These are phyloP conservation scores for Babesia ovis DNA, from an alignment of 169 alveolate genomes.

Conservation along the genomic window DNA sequence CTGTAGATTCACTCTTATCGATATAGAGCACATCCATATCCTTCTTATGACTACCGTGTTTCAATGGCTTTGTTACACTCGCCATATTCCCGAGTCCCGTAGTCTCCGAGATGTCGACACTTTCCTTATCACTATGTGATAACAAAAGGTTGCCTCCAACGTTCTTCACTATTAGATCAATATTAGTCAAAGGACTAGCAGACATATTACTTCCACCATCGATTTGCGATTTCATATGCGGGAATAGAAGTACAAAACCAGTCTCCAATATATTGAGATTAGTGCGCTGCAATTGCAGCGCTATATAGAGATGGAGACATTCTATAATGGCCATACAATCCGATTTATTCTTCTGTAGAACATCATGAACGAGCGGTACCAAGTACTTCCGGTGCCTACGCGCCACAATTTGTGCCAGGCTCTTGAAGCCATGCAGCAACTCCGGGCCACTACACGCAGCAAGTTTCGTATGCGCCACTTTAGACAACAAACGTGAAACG, in stretches of 20 bases:
- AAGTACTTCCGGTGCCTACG: slow-evolving; percentile 38
- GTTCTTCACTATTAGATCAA: neutral
- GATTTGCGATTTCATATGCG: neutral
- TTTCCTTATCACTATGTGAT: neutral
- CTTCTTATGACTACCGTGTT: neutral
- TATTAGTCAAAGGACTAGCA: too few relatives aligned
- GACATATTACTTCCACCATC: neutral
- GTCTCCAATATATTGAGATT: slow-evolving; percentile 6
- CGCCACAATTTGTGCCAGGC: slow-evolving; percentile 38
- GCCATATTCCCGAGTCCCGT: neutral
- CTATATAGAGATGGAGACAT: slow-evolving; percentile 17
- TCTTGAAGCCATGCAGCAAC: slow-evolving; percentile 26
- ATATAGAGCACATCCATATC: neutral
- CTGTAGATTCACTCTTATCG: neutral
- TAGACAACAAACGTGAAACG: slow-evolving; percentile 39
- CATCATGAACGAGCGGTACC: slow-evolving; percentile 33
- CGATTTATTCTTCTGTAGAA: slow-evolving; percentile 1
- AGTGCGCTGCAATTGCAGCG: slow-evolving; percentile 26
- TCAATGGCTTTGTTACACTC: neutral
- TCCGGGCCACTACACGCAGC: slow-evolving; percentile 10
- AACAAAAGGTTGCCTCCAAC: neutral
- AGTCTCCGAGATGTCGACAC: neutral
- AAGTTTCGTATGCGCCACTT: slow-evolving; percentile 13
- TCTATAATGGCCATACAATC: slow-evolving; percentile 20
- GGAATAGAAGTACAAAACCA: slow-evolving; percentile 17